phyloP scores from a whole-genome alignment of 345 rosid genomes.

The Capsella bursapastoris region DNA sequence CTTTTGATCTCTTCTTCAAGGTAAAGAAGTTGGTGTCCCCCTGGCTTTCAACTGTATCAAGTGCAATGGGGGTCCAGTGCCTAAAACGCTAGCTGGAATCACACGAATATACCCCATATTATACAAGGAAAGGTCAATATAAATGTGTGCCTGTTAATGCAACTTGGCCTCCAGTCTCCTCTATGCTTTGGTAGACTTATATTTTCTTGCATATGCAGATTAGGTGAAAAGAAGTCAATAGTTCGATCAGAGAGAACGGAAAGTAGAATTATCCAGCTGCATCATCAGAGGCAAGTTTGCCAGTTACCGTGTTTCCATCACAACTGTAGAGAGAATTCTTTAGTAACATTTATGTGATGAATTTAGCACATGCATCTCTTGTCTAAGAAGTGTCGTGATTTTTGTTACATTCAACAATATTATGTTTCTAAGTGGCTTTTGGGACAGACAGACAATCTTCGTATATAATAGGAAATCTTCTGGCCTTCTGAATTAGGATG shows the following conservation, averaged over 20 bases:
- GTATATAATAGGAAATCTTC: conserved; percentile 17
- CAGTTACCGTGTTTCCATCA: background rate
- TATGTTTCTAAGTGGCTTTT: background rate
- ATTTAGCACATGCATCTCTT: conserved; percentile 23
- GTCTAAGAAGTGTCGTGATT: conserved; percentile 8
- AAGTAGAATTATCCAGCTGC: conserved; percentile 56
- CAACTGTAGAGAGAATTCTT: conserved; percentile 7
- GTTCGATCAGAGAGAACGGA: conserved; percentile 93
- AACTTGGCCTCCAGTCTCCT: conserved; percentile 27
- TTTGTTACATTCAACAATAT: conserved; percentile 9
- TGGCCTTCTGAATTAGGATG: conserved; percentile 22
- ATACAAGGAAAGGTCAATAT: conserved; percentile 82
- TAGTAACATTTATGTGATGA: conserved; percentile 28
- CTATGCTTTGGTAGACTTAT: conserved; percentile 18
- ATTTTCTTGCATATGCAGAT: conserved; percentile 48
- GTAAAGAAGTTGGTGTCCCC: conserved; percentile 70
- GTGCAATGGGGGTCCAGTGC: conserved; percentile 82
- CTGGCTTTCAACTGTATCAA: conserved; percentile 91
- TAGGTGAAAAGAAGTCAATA: conserved; percentile 62
- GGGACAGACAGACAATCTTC: conserved; percentile 12
- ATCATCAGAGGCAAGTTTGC: conserved; percentile 49
- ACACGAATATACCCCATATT: conserved; percentile 86
- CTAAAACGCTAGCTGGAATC: conserved; percentile 80
- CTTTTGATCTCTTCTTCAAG: conserved; percentile 50
- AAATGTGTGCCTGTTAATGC: conserved; percentile 28